phyloP scores from a whole-genome alignment of 495 filamentous ascomycete genomes.

The Ascodesmis nigricans region DNA sequence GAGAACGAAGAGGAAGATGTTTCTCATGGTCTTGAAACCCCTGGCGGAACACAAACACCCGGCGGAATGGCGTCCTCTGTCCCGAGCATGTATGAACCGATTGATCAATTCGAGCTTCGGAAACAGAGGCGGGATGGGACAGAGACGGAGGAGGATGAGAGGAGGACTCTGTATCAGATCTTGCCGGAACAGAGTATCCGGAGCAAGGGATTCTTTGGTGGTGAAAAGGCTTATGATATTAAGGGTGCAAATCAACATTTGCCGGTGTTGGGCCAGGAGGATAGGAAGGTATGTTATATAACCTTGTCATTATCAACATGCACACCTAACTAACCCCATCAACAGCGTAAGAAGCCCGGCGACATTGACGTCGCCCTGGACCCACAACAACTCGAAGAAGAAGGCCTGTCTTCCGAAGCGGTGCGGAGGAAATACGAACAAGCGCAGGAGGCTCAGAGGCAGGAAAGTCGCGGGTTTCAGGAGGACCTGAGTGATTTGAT shows the following conservation, averaged over 20 bases:
- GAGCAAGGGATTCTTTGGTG: constrained; percentile 84
- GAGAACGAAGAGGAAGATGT: constrained; percentile 52
- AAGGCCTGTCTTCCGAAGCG: constrained; percentile 46
- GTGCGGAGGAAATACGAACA: constrained; percentile 56
- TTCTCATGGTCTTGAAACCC: constrained; percentile 45
- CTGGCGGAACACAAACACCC: constrained; percentile 59
- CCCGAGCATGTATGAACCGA: constrained; percentile 48
- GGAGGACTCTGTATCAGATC: constrained; percentile 65
- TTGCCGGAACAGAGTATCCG: constrained; percentile 67
- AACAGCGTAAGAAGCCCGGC: constrained; percentile 79
- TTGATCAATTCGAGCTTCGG: constrained; percentile 73
- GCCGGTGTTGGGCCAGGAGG: constrained; percentile 60
- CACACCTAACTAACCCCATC: constrained; percentile 4
- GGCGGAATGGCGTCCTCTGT: constrained; percentile 58
- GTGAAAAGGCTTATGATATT: constrained; percentile 80
- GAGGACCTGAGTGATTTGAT: constrained; percentile 96
- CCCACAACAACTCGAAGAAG: constrained; percentile 49
- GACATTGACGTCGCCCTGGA: constrained; percentile 87
- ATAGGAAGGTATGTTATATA: constrained; percentile 29
- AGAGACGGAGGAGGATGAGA: constrained; percentile 63
- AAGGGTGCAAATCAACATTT: constrained; percentile 29
- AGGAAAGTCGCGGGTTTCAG: constrained; percentile 55
- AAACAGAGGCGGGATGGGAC: constrained; percentile 65
- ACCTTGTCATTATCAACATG: not conserved
- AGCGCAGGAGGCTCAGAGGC: constrained; percentile 46